Conservation (phyloP, 371 early-diverging fungal species). For the Vairimorpha necatrix region DNA sequence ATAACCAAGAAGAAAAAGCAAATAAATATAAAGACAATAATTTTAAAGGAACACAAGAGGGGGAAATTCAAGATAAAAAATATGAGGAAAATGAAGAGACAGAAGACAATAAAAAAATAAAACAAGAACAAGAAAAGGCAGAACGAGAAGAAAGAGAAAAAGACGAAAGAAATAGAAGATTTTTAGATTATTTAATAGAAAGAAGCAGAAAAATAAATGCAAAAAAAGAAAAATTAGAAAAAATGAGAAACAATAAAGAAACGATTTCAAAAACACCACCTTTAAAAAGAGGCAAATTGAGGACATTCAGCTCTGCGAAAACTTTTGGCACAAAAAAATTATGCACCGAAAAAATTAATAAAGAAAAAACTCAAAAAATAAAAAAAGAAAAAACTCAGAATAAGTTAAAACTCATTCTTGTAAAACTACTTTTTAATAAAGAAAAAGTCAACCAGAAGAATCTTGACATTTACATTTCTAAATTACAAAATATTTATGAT, state of each 20-base stretch:
- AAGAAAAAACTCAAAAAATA: not conserved
- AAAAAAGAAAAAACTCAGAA: not conserved
- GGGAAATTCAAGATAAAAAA: not conserved
- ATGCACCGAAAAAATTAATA: not conserved
- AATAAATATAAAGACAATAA: not conserved
- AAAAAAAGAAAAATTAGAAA: too few species aligned
- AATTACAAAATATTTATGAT: not conserved
- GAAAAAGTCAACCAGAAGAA: not conserved
- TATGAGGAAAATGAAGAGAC: not conserved
- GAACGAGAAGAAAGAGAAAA: not conserved
- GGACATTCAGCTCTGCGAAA: too few species aligned
- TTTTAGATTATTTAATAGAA: too few species aligned
- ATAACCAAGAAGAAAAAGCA: not conserved
- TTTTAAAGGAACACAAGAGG: not conserved
- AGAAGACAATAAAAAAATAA: not conserved
- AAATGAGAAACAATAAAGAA: too few species aligned
- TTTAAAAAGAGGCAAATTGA: too few species aligned
- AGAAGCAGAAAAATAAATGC: too few species aligned
- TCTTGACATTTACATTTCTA: not conserved
- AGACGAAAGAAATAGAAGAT: too few species aligned
- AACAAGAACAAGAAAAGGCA: not conserved
- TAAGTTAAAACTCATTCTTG: not conserved
- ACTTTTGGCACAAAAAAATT: not conserved
- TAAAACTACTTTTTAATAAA: not conserved
- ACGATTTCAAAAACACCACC: too few species aligned